phyloP scores from a whole-genome alignment of 169 alveolate species.

The Eimeria mitis region DNA sequence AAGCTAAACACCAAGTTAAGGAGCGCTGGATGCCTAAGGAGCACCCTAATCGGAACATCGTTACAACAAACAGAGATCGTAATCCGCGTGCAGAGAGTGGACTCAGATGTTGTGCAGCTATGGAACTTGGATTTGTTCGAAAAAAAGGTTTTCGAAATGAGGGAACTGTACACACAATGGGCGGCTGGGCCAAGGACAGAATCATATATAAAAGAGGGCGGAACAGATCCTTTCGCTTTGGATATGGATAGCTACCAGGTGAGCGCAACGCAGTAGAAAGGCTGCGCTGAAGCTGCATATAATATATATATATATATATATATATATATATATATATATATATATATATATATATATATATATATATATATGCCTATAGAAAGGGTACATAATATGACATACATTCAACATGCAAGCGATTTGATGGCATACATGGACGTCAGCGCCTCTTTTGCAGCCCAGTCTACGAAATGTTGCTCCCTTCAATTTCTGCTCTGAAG shows the following conservation, averaged over 20 bases:
- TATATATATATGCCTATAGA: background rate
- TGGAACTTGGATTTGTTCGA: slow-evolving; percentile 80
- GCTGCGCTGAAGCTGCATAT: background rate
- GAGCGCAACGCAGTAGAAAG: background rate
- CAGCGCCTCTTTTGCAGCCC: background rate
- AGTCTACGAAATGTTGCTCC: background rate
- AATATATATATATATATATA: too few relatives aligned
- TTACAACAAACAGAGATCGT: slow-evolving; percentile 79
- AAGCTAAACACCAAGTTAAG: slow-evolving; percentile 61
- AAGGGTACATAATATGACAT: background rate
- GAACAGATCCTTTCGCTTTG: slow-evolving; percentile 66
- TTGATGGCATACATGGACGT: background rate
- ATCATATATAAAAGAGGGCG: slow-evolving; percentile 36
- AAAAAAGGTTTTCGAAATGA: slow-evolving; percentile 75
- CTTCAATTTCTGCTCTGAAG: background rate
- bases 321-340: too few relatives aligned
- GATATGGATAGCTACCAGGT: slow-evolving; percentile 82
- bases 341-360: too few relatives aligned
- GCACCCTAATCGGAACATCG: slow-evolving; percentile 41
- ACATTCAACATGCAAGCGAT: background rate
- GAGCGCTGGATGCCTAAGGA: slow-evolving; percentile 5
- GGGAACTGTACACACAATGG: slow-evolving; percentile 72
- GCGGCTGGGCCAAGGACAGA: slow-evolving; percentile 25
- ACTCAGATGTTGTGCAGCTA: slow-evolving; percentile 73
- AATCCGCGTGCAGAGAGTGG: slow-evolving; percentile 78